These are phyloP conservation scores for Nasturtium officinale DNA, from an alignment of 345 rosid genomes.

Conservation along the genomic window DNA sequence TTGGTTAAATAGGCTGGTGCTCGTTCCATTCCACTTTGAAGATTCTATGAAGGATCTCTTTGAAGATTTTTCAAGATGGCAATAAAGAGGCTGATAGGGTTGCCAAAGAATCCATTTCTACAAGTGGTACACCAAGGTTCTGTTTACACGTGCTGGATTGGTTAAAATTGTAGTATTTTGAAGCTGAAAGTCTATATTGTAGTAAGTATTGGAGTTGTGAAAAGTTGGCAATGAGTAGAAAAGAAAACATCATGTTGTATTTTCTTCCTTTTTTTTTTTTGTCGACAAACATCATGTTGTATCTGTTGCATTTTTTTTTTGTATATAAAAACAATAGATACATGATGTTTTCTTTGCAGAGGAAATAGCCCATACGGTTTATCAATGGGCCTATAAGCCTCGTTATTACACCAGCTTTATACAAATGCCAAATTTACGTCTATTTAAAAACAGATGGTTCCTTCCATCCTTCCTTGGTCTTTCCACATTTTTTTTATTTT, in stretches of 20 bases:
- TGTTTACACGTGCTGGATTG: neutral
- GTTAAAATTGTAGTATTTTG: neutral
- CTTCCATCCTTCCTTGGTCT: no score
- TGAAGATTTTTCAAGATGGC: neutral
- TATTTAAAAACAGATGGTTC: no score
- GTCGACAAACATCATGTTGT: no score
- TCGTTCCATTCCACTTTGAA: neutral
- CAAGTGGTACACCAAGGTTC: constrained; percentile 1
- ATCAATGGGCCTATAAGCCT: constrained; percentile 26
- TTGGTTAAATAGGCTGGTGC: neutral
- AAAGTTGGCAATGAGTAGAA: neutral
- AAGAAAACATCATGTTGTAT: neutral
- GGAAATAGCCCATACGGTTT: neutral
- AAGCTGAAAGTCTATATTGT: neutral
- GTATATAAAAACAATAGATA: no score
- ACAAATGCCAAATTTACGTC: no score
- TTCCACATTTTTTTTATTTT: neutral
- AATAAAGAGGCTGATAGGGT: neutral
- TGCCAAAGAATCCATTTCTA: neutral
- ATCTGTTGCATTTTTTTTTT: no score
- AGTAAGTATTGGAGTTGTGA: neutral
- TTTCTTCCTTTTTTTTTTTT: no score
- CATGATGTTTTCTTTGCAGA: no score
- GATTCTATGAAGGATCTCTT: neutral
- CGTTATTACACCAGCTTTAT: no score